Conservation (phyloP, 768 basidiomycete species). For the Lentinula sp. region DNA sequence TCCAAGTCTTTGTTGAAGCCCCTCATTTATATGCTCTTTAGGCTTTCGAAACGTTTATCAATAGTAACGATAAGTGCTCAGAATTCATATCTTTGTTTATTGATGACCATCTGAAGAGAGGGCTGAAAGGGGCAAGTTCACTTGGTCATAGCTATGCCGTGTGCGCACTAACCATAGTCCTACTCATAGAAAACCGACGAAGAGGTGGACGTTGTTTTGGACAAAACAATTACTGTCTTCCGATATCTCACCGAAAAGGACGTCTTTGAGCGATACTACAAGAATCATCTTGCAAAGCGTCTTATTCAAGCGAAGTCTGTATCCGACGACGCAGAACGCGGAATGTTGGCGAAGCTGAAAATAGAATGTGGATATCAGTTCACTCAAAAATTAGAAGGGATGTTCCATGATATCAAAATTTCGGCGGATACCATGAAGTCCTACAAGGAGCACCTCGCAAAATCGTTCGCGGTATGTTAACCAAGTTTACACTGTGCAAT, state of each 20-base stretch:
- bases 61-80: conserved; percentile 78
- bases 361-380: conserved; percentile 49
- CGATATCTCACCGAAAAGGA: conserved; percentile 94
- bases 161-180: conserved; percentile 6
- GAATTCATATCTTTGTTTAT: conserved; percentile 97
- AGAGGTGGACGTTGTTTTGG: conserved; percentile 84
- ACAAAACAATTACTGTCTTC: conserved; percentile 96
- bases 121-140: conserved; percentile 80
- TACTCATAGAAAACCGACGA: conserved; percentile 79
- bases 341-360: conserved; percentile 11
- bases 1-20: neutral
- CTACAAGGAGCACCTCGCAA: conserved; percentile 59
- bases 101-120: conserved; percentile 93
- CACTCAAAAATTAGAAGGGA: conserved; percentile 63
- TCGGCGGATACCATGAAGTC: conserved; percentile 76
- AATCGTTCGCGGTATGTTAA: conserved; percentile 46
- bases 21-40: conserved; percentile 23
- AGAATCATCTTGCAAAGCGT: conserved; percentile 90
- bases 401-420: conserved; percentile 38
- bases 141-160: neutral
- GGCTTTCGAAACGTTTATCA: conserved; percentile 93
- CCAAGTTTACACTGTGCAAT: neutral
- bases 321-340: conserved; percentile 87
- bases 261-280: conserved; percentile 97
- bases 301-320: conserved; percentile 81